These are phyloP conservation scores for Euphorbia corollata DNA, from an alignment of 441 rosid genomes.

Conservation along the genomic window DNA sequence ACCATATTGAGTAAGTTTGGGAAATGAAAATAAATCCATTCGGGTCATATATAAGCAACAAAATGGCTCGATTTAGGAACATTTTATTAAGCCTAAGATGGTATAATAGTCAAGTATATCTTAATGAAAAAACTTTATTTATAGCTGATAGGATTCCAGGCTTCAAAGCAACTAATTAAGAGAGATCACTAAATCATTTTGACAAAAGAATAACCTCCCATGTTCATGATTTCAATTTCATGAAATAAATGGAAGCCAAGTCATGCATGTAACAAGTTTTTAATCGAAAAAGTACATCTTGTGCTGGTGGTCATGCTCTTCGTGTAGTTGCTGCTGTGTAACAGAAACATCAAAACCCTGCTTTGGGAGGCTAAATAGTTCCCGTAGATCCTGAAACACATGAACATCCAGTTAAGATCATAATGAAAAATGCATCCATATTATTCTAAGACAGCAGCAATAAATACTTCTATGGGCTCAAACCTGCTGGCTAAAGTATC, in stretches of 20 bases:
- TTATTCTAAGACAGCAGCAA: slow-evolving; percentile 12
- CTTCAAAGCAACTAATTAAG: not conserved
- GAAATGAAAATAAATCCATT: not conserved
- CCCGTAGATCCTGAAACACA: slow-evolving; percentile 66
- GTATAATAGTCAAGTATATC: not conserved
- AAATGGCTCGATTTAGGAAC: not conserved
- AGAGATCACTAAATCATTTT: not conserved
- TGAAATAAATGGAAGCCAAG: not conserved
- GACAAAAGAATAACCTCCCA: not conserved
- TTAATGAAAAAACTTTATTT: not conserved
- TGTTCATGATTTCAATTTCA: not conserved
- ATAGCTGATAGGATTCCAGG: not conserved
- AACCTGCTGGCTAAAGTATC: slow-evolving; percentile 93
- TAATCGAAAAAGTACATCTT: slow-evolving; percentile 43
- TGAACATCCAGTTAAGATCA: not conserved
- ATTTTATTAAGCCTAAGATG: not conserved
- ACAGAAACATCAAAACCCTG: slow-evolving; percentile 80
- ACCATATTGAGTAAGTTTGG: not conserved
- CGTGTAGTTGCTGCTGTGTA: slow-evolving; percentile 81
- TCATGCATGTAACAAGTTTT: not conserved
- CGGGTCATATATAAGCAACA: not conserved
- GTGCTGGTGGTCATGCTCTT: slow-evolving; percentile 73
- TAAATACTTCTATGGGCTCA: not conserved
- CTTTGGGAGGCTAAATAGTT: slow-evolving; percentile 79
- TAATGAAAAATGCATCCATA: slow-evolving; percentile 6